Percentiles rank a stretch among this genome's conserved stretches.
Evolutionary conservation across 2,329 filamentous ascomycete genomes (phyloP).

Genomic region (Exophiala lecanii-corni): DNA sequence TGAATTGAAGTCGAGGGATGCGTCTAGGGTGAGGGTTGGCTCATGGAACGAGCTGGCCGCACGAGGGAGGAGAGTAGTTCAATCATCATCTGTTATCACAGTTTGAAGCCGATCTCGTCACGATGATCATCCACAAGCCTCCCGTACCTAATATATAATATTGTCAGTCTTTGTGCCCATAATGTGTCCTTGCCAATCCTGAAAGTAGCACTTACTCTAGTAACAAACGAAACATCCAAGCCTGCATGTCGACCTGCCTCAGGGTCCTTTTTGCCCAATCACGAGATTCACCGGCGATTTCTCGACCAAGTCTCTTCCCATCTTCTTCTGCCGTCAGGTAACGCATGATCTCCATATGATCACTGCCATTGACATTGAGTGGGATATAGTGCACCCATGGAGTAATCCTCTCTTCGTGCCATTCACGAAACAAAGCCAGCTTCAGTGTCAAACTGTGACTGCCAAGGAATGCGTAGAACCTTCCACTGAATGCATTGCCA

Average conservation of each 20-base stretch:
- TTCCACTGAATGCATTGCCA: conserved; percentile 66
- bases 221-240: conserved; percentile 62
- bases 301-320: conserved; percentile 53
- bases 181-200: too few species aligned
- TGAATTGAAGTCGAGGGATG: too few species aligned
- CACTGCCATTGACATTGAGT: conserved; percentile 67
- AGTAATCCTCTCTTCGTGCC: conserved; percentile 70
- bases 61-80: too few species aligned
- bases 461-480: conserved; percentile 64
- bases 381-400: conserved; percentile 79
- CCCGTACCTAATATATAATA: too few species aligned
- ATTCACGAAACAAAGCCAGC: conserved; percentile 71
- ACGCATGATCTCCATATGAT: conserved; percentile 67
- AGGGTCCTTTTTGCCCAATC: conserved; percentile 65
- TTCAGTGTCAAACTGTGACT: conserved; percentile 70
- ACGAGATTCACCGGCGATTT: conserved; percentile 62
- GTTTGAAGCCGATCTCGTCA: background rate
- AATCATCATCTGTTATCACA: too few species aligned
- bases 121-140: background rate
- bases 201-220: conserved; percentile 58
- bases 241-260: conserved; percentile 66
- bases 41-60: too few species aligned
- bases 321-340: conserved; percentile 59
- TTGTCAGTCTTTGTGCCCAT: background rate
- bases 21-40: too few species aligned